Evolutionary conservation across 768 basidiomycete species (phyloP), one percentile per base, ranked within the genome.

Genomic region (Suillus subaureus): DNA sequence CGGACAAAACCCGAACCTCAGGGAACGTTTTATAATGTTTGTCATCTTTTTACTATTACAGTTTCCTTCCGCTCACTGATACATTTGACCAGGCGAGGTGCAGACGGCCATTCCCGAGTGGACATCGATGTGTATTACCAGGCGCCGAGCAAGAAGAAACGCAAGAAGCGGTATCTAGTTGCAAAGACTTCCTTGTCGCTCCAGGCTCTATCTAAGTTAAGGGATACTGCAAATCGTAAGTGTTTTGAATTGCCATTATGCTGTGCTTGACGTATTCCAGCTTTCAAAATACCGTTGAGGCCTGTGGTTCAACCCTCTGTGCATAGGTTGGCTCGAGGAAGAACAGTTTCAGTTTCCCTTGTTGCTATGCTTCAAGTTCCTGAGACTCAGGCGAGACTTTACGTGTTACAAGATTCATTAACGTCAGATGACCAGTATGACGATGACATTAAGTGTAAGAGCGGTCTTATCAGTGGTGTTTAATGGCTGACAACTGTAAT

Each of bases 1-100:
- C 63, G 91, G 91, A 0, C 89, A 91, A 70, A 89, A 88, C 64
- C 84, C 88, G 1, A 91, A 92, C 70, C 76, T 86, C 57, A 89
- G 86, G 67, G 79, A 83, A 1, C 75, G 73, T 1, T 83, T 88
- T 64, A 68, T 72, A 33, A 78, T 90, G 90, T 91, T 71, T 62
- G 87, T 79, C 4, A 15, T 33, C 28, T 23, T 15, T 39, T 31
- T 35, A 18, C 16, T 13, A n/a, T 55, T 33, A 7, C 13, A 18
- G 4, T 40, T 13, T 18, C 21, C 23, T n/a, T 23, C 8, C 15
- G 28, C 68, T 26, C 43, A 11, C 23, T 55, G 6, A 12, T 51
- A 18, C 54, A 9, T 43, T 11, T 61, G 89, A 89, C 43, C 73
- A 76, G 26, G 78, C 57, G 2, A 1, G 26, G 26, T 28, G 11